A percentile compares a stretch with the other conserved stretches of the same genome.
These are phyloP conservation scores for Flaveria bidentis DNA, from an alignment of 129 eudicot species.

Conservation along the genomic window DNA sequence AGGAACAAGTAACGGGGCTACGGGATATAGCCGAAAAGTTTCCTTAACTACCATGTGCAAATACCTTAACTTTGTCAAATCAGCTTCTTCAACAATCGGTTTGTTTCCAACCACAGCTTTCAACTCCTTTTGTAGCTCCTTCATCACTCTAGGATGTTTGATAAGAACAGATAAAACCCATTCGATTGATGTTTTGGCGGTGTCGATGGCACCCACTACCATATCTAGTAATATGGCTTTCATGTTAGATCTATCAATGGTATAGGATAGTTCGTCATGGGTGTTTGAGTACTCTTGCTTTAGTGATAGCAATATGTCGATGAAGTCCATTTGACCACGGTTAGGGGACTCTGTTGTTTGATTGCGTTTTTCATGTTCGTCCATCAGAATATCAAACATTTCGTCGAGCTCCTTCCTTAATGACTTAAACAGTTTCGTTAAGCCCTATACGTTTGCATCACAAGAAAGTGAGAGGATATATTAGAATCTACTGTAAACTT, in stretches of 20 bases:
- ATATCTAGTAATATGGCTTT: constrained; percentile 11
- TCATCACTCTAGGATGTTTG: constrained; percentile 20
- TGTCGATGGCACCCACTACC: not conserved
- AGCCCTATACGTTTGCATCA: constrained; percentile 4
- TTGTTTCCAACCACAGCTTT: not conserved
- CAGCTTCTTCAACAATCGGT: constrained; percentile 2
- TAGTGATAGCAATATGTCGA: constrained; percentile 7
- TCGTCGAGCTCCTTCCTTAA: constrained; percentile 2
- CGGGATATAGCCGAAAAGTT: not conserved
- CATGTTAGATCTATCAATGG: constrained; percentile 15
- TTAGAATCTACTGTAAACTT: not conserved
- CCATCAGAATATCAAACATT: constrained; percentile 5
- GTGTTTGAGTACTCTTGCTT: constrained; percentile 4
- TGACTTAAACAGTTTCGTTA: not conserved
- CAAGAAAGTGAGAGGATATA: not conserved
- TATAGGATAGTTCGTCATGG: constrained; percentile 7
- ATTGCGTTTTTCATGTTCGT: constrained; percentile 11
- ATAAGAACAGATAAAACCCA: constrained; percentile 8
- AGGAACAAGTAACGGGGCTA: not conserved
- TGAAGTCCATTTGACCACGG: not conserved
- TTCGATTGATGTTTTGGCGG: not conserved
- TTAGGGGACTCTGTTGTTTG: not conserved
- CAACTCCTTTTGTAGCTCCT: not conserved
- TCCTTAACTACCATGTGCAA: constrained; percentile 12
- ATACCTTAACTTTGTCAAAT: constrained; percentile 3